Evolutionary conservation across 805 yeast genomes (phyloP).

Genomic region (Maudiozyma barnettii): DNA sequence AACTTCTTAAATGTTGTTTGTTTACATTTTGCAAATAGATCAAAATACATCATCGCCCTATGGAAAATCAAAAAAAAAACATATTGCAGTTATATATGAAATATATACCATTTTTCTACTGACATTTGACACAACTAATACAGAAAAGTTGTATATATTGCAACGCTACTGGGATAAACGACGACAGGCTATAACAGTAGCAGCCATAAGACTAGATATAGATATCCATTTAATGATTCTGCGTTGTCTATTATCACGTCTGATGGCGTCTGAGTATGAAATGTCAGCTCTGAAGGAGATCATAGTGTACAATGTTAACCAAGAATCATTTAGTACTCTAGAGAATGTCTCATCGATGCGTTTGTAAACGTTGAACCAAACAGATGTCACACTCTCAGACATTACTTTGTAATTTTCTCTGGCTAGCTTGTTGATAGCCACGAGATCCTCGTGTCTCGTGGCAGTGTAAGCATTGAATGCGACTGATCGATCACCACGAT

Average conservation of each 20-base stretch:
- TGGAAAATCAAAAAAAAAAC: no score
- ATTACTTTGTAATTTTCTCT: slow-evolving; percentile 76
- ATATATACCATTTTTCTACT: no score
- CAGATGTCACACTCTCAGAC: slow-evolving; percentile 68
- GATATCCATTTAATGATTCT: slow-evolving; percentile 31
- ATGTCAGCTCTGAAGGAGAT: slow-evolving; percentile 82
- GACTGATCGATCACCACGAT: slow-evolving; percentile 31
- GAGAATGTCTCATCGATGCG: slow-evolving; percentile 58
- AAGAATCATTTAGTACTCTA: slow-evolving; percentile 44
- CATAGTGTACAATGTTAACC: slow-evolving; percentile 90
- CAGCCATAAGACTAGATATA: neutral
- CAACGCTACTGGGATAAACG: neutral
- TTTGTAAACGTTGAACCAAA: slow-evolving; percentile 54
- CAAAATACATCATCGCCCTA: neutral
- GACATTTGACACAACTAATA: no score
- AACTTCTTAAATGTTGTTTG: slow-evolving; percentile 30
- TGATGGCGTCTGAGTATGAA: slow-evolving; percentile 60
- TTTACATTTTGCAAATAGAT: neutral
- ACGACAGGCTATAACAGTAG: neutral
- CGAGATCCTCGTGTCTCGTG: slow-evolving; percentile 53
- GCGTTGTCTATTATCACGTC: slow-evolving; percentile 45
- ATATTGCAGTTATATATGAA: no score
- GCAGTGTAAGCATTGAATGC: slow-evolving; percentile 50
- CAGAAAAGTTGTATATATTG: no score
- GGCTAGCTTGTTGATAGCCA: slow-evolving; percentile 70